Conservation (phyloP, 495 filamentous ascomycete species). For the Tuber umbilicatum region DNA sequence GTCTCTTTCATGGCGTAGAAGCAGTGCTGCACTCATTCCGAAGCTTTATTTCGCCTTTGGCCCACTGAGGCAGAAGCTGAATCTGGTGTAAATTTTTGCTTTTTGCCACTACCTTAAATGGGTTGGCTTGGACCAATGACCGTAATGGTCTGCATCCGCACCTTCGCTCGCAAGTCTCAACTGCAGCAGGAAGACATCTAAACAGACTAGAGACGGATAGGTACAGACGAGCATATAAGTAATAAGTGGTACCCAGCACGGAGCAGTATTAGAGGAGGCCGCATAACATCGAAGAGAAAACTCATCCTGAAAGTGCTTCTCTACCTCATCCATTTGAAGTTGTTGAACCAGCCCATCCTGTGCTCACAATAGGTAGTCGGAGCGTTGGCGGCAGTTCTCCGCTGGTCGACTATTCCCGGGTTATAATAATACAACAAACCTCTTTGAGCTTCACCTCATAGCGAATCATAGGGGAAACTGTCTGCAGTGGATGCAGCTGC, state of each 20-base stretch:
- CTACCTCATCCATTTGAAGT: background rate
- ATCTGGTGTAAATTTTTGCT: background rate
- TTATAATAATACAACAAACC: background rate
- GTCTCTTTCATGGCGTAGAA: background rate
- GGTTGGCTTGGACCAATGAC: background rate
- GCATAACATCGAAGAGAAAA: background rate
- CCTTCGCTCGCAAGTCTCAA: background rate
- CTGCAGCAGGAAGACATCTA: background rate
- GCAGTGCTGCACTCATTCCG: background rate
- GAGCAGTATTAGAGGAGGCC: background rate
- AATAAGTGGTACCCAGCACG: background rate
- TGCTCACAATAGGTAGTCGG: background rate
- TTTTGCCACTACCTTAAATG: background rate
- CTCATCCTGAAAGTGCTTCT: background rate
- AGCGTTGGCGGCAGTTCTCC: background rate
- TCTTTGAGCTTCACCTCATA: background rate
- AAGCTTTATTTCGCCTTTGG: background rate
- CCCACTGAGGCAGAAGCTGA: background rate
- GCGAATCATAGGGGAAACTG: background rate
- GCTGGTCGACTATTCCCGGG: background rate
- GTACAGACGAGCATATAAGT: background rate
- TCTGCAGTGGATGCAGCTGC: background rate
- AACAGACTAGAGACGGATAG: background rate
- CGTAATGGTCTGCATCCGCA: background rate
- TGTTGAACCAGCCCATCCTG: background rate